phyloP scores from a whole-genome alignment of 768 basidiomycete genomes.

The Porpolomopsis calyptriformis region DNA sequence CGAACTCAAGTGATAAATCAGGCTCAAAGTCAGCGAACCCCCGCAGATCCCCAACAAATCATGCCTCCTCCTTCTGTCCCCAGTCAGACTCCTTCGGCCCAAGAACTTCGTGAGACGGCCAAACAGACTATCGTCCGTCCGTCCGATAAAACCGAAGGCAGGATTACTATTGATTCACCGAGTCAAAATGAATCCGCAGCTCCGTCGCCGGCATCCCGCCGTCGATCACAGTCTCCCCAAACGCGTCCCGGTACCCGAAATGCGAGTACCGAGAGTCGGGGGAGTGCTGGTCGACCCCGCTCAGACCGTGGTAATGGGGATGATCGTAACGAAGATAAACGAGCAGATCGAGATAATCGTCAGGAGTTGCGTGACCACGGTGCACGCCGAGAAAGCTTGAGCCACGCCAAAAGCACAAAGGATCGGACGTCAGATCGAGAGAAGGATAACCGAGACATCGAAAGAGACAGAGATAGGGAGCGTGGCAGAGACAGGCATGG shows the following conservation, averaged over 20 bases:
- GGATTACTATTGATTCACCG: conserved; percentile 27
- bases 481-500: conserved; percentile 41
- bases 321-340: conserved; percentile 40
- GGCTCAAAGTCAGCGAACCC: conserved; percentile 23
- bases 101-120: conserved; percentile 72
- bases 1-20: neutral
- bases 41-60: conserved; percentile 30
- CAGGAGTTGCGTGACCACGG: conserved; percentile 36
- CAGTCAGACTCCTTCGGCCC: conserved; percentile 68
- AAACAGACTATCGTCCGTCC: conserved; percentile 44
- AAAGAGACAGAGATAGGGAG: conserved; percentile 46
- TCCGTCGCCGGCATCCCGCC: conserved; percentile 52
- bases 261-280: conserved; percentile 60
- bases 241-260: conserved; percentile 62
- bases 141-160: conserved; percentile 32
- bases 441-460: conserved; percentile 34
- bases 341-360: conserved; percentile 40
- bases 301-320: conserved; percentile 40
- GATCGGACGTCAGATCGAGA: conserved; percentile 32
- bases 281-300: conserved; percentile 53
- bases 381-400: conserved; percentile 40
- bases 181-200: conserved; percentile 41
- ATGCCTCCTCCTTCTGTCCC: conserved; percentile 77
- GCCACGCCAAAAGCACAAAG: conserved; percentile 36
- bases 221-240: conserved; percentile 54